Evolutionary conservation across 768 basidiomycete genomes (phyloP).

Genomic region (Cyathus striatus): DNA sequence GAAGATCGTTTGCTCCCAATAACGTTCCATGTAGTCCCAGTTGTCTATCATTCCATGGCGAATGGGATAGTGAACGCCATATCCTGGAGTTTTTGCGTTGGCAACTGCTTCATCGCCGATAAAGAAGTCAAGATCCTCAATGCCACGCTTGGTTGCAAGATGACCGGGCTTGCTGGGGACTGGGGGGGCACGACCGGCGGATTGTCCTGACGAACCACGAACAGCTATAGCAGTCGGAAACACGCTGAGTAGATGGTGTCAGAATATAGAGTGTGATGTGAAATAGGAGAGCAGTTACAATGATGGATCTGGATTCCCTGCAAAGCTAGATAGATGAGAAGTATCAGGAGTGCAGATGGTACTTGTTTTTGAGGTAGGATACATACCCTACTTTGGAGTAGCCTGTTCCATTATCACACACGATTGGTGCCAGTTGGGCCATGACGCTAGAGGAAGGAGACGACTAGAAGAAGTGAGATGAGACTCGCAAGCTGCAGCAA

Average conservation of each 20-base stretch:
- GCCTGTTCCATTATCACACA: constrained; percentile 97
- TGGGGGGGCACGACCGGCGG: constrained; percentile 69
- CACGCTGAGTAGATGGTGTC: constrained; percentile 46
- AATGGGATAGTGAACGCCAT: constrained; percentile 94
- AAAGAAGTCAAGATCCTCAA: constrained; percentile 99
- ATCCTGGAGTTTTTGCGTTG: constrained; percentile 91
- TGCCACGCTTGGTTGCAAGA: constrained; percentile 93
- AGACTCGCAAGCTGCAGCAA: no score
- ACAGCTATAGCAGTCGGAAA: constrained; percentile 98
- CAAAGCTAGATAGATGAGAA: constrained; percentile 87
- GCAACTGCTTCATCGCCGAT: constrained; percentile 98
- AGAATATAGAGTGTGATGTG: constrained; percentile 5
- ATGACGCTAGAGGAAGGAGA: no score
- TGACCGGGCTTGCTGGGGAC: constrained; percentile 84
- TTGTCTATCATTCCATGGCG: constrained; percentile 97
- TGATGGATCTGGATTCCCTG: constrained; percentile 97
- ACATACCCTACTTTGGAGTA: constrained; percentile 94
- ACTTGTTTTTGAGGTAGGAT: neutral
- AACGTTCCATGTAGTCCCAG: constrained; percentile 98
- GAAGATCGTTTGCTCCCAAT: constrained; percentile 99
- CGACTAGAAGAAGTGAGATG: no score
- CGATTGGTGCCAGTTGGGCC: constrained; percentile 88
- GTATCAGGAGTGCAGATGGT: no score
- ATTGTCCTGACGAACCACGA: constrained; percentile 60
- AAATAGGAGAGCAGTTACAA: constrained; percentile 54